A percentile compares a stretch with the other conserved stretches of the same genome.
Conservation (phyloP, 805 yeast genomes). For the Yamadazyma sp. region DNA sequence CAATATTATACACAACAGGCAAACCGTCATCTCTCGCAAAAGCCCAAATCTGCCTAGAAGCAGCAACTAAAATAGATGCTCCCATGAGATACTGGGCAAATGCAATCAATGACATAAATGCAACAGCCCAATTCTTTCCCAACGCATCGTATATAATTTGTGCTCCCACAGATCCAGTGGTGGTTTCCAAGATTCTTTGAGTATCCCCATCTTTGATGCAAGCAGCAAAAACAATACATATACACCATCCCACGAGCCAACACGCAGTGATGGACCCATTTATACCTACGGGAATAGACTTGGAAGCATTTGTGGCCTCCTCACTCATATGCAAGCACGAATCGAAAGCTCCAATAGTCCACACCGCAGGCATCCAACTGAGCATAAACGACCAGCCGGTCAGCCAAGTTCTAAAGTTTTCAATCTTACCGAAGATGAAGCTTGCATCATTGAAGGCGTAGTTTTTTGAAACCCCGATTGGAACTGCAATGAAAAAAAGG, state of each 20-base stretch:
- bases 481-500: slow-evolving; percentile 61
- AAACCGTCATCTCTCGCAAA: slow-evolving; percentile 76
- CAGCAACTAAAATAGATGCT: slow-evolving; percentile 58
- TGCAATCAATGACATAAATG: slow-evolving; percentile 58
- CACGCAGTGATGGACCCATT: slow-evolving; percentile 58
- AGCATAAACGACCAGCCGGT: slow-evolving; percentile 46
- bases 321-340: slow-evolving; percentile 73
- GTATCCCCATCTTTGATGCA: slow-evolving; percentile 51
- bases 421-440: slow-evolving; percentile 55
- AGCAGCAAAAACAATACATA: slow-evolving; percentile 54
- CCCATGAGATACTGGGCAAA: slow-evolving; percentile 68
- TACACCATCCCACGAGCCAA: slow-evolving; percentile 57
- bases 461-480: slow-evolving; percentile 50
- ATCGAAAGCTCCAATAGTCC: slow-evolving; percentile 77
- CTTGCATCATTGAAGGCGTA: slow-evolving; percentile 22
- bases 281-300: slow-evolving; percentile 66
- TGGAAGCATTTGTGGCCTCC: slow-evolving; percentile 62
- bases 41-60: slow-evolving; percentile 73
- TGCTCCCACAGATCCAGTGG: slow-evolving; percentile 63
- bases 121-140: slow-evolving; percentile 65
- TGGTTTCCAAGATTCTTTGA: slow-evolving; percentile 39
- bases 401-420: slow-evolving; percentile 52
- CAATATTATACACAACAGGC: slow-evolving; percentile 53
- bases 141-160: slow-evolving; percentile 62
- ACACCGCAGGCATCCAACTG: slow-evolving; percentile 64